Base-by-base conservation (phyloP, 441 rosid species). In the Sinapis alba region DNA sequence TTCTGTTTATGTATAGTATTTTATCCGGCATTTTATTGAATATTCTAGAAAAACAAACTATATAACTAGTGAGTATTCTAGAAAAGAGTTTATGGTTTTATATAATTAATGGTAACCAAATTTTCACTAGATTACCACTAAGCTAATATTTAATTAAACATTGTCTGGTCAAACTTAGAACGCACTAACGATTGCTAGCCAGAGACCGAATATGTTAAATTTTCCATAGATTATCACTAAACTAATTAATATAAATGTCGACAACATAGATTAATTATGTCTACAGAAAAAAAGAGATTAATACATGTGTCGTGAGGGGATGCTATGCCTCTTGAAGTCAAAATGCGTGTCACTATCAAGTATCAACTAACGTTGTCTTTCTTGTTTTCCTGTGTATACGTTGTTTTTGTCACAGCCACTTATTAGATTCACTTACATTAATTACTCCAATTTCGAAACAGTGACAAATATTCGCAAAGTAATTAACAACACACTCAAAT, bases 291-390 rank as follows among this genome's bases (percentile, higher is more conserved):
- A 28, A 15, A 38, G 41, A 51, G 56, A 36, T 34, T 2, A 64
- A 20, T n/a, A 71, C 45, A 70, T 59, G 58, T 59, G 58, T 58
- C 41, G 34, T 18, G 5, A 58, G 28, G 38, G 65, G 27, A 27
- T 50, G 36, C 20, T 73, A 57, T n/a, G 59, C 58, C 36, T 57
- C 65, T 65, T 10, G 8, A 57, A 73, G 77, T 43, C 71, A 57
- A 73, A 54, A 65, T 18, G n/a, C 10, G 32, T 34, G 78, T 68
- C 73, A 61, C 69, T 34, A 18, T 75, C 73, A 68, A 61, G 63
- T 34, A 18, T 75, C 73, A 68, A 45, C 43, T 47, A 51, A 67
- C 68, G 63, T 50, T 74, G 53, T 60, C 41, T 68, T 68, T 67
- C 54, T 24, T 38, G 21, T 32, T 36, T n/a, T 32, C 32, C 16